A percentile compares a stretch with the other conserved stretches of the same genome.
phyloP scores from a whole-genome alignment of 2,329 filamentous ascomycete genomes.

The Alternaria burnsii region DNA sequence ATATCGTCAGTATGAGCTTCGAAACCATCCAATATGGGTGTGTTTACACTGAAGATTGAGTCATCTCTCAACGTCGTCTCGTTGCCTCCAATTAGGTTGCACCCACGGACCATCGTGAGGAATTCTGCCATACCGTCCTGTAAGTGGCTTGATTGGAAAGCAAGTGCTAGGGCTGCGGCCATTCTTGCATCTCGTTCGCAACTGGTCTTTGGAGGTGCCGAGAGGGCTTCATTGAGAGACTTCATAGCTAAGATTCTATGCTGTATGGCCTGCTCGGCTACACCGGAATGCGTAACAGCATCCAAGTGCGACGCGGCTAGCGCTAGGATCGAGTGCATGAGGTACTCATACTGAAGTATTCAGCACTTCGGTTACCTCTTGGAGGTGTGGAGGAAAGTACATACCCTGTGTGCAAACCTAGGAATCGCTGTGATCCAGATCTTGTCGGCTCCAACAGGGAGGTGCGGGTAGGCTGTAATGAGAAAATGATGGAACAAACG shows the following conservation, averaged over 20 bases:
- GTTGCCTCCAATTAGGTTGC: constrained; percentile 45
- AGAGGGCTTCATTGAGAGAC: constrained; percentile 50
- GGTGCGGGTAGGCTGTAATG: constrained; percentile 67
- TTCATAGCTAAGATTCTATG: constrained; percentile 73
- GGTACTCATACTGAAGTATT: constrained; percentile 64
- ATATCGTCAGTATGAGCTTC: not conserved
- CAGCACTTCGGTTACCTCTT: constrained; percentile 3
- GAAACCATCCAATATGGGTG: not conserved
- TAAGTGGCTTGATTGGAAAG: constrained; percentile 51
- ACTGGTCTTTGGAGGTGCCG: constrained; percentile 41
- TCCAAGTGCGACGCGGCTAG: constrained; percentile 72
- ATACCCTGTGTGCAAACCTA: constrained; percentile 70
- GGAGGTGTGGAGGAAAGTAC: constrained; percentile 27
- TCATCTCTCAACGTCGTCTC: constrained; percentile 30
- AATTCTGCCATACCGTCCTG: constrained; percentile 50
- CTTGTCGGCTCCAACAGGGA: constrained; percentile 70
- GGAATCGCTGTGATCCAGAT: constrained; percentile 74
- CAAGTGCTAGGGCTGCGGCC: constrained; percentile 48
- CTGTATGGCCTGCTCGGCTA: constrained; percentile 66
- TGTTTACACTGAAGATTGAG: constrained; percentile 42
- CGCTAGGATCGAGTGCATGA: constrained; percentile 76
- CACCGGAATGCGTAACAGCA: constrained; percentile 57
- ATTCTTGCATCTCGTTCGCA: constrained; percentile 50
- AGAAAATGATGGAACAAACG: constrained; percentile 74
- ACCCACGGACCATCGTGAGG: constrained; percentile 50